phyloP scores from a whole-genome alignment of 208 protist genomes.

The Leishmania major region DNA sequence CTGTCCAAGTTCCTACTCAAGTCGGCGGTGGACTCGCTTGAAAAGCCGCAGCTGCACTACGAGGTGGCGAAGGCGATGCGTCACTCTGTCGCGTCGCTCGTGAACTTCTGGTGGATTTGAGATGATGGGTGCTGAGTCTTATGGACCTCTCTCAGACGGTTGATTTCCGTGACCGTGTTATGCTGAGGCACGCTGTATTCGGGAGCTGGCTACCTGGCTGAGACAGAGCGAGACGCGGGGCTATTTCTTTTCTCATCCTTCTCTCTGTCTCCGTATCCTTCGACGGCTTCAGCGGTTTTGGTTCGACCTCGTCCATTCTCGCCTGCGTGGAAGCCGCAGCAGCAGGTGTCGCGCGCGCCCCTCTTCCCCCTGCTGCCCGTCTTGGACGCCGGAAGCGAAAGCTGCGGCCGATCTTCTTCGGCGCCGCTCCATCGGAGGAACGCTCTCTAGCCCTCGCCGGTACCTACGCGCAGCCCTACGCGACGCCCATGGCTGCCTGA shows the following conservation, averaged over 20 bases:
- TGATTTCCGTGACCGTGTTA: background rate
- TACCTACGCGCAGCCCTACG: background rate
- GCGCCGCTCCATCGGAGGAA: background rate
- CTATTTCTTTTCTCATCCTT: too few relatives aligned
- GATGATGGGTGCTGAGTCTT: too few relatives aligned
- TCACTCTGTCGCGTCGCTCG: conserved; percentile 33
- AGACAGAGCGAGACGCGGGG: background rate
- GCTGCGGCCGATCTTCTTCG: background rate
- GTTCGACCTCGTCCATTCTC: too few relatives aligned
- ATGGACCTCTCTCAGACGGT: background rate
- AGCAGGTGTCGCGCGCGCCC: background rate
- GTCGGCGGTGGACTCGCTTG: conserved; percentile 51
- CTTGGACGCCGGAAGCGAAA: background rate
- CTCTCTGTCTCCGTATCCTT: background rate
- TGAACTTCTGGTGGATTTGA: conserved; percentile 62
- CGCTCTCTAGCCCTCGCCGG: background rate
- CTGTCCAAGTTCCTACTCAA: conserved; percentile 67
- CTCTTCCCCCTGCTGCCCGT: background rate
- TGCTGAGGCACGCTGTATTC: background rate
- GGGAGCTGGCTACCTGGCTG: background rate
- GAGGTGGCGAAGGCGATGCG: conserved; percentile 65
- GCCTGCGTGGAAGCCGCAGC: background rate
- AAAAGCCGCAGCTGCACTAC: conserved; percentile 66
- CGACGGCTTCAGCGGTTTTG: background rate
- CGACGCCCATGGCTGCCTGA: background rate